Base-by-base conservation (phyloP, 208 protist genomes). In the Leptomonas pyrrhocoris region DNA sequence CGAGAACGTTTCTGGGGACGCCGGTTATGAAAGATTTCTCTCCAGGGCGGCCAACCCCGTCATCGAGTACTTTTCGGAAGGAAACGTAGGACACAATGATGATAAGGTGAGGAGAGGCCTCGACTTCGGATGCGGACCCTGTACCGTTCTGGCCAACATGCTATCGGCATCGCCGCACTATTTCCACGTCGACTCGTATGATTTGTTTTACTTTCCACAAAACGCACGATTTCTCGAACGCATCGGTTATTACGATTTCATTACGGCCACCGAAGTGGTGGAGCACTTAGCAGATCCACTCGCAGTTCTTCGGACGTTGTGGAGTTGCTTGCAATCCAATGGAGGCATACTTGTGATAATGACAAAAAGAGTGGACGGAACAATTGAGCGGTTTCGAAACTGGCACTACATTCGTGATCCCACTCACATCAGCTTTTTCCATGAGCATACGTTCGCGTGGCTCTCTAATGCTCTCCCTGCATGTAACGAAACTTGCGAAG, bases 351-450 rank as follows among this genome's bases (percentile, higher is more conserved):
- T 89, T 8, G 73, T 86, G 1, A 68, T 89, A 2, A 86, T 89
- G 84, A 89, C 84, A 8, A 84, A 86, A 21, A 67, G 80, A 7
- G 80, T 80, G 1, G 73, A 72, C 4, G 80, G 75, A 0, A 73
- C 70, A 2, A 53, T 86, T 7, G 84, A 79, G 12, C 63, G 62
- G 27, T 89, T 89, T 48, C 49, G 63, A 25, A 79, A 79, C 30
- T 89, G 84, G 84, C 84, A 89, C 48, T 89, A 89, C 67, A 86
- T 80, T 40, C 73, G 80, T 0, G 84, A 89, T 46, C 78, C 72
- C 0, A 86, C 84, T 1, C 84, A 89, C 63, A 83, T 89, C 18
- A 76, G 57, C 1, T 89, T 86, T 53, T 86, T 86, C 28, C 54
- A 66, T 13, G 69, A 67, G 9, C 45, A 57, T 2, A 80, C 77